Base-by-base conservation (phyloP, 1,284 basidiomycete genomes). In the Cryptococcus sp. region DNA sequence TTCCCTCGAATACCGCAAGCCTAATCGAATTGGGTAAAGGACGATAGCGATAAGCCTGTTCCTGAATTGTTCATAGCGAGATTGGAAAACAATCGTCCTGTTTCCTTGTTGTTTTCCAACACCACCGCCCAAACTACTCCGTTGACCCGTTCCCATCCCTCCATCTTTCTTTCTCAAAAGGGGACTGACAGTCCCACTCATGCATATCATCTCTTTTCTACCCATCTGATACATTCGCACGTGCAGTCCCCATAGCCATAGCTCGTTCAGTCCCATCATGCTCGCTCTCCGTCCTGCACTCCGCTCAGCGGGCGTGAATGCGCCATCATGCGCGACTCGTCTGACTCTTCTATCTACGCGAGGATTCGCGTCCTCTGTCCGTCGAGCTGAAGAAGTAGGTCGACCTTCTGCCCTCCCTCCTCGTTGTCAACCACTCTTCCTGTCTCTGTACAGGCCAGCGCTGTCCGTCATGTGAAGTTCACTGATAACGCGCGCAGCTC, bases 401-500 rank as follows among this genome's bases (percentile, higher is more conserved):
- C n/a, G 6, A 8, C 22, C 13, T 13, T 10, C 7, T 35, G 7
- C 30, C 30, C 13, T 35, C 30, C 30, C 13, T 35, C 13, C 30
- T 35, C 30, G 13, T 35, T 35, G 30, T 10, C 3, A 2, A 35
- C 8, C 13, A 8, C 30, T 2, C 5, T 35, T 35, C 13, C 10
- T 5, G 30, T 10, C 13, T 35, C 30, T 10, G 30, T 13, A 35
- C 13, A 25, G 25, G 25, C 6, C 3, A 3, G 3, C 25, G 25
- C 25, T 25, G 25, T 25, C 6, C 25, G 25, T 42, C 16, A 7
- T 42, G 41, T 19, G 16, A 19, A 42, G 16, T 19, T 42, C 3
- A 45, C 42, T 10, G 41, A 45, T 42, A 10, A 47, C 40, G 22
- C n/a, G n/a, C 42, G 50, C 60, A 83, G 80, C 78, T 85, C 47